Base-by-base conservation (phyloP, 2,329 filamentous ascomycete genomes). In the Hirsutella thompsonii region DNA sequence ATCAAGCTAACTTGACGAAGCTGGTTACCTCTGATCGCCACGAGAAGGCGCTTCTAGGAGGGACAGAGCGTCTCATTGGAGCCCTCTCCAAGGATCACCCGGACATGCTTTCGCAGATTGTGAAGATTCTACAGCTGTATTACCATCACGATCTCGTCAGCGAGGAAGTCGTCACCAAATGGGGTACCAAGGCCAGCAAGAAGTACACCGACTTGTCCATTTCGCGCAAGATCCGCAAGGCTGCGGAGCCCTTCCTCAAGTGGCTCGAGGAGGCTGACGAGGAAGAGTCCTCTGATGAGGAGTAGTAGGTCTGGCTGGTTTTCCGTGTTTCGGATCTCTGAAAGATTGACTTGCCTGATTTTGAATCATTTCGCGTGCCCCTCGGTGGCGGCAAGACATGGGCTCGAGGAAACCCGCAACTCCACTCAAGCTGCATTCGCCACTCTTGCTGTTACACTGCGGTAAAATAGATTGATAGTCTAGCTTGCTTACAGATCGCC, bases 151-250 rank as follows among this genome's bases (percentile, higher is more conserved):
- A 98, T 52, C 74, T 98, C 42, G 69, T 94, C 54, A 79, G 74
- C 39, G 92, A 98, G 69, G 89, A 94, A 48, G 77, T 88, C 14
- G 78, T 94, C 58, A 84, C 81, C 64, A 81, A 82, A 52, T 98
- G 92, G 90, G 90, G 89, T 49, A 74, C 76, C 58, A 94, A 92
- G 74, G 88, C 90, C 44, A 94, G 87, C 77, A 95, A 94, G 81
- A 95, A 95, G 71, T 96, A 96, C 61, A 85, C 93, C 52, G 90
- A 96, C 60, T 65, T 93, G 46, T 60, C 81, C 45, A 89, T 80
- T 46, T 94, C 87, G 68, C 90, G 88, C 74, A 94, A 93, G 74
- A 88, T 96, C 47, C 87, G 89, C 68, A 90, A 93, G 72, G 83
- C 86, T 49, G 88, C 92, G 41, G 84, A 93, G 70, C 81, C 85